These are phyloP conservation scores for Claviceps sp. DNA, from an alignment of 2,329 filamentous ascomycete genomes.

Conservation along the genomic window DNA sequence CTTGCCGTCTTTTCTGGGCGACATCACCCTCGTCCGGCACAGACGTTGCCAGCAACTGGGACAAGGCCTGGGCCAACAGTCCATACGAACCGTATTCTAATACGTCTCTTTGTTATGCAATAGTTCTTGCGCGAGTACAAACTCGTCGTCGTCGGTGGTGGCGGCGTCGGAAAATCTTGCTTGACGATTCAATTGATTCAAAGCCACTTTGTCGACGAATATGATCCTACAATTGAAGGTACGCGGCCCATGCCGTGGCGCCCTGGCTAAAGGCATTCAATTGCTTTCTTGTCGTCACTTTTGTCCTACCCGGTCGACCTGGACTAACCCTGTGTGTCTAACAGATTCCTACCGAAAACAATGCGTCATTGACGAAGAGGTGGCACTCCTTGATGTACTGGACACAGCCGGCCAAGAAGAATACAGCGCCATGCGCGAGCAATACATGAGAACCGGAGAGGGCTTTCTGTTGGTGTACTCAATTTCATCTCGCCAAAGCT, in stretches of 20 bases:
- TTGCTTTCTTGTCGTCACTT: background rate
- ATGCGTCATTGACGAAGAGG: conserved; percentile 96
- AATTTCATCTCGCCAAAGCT: conserved; percentile 92
- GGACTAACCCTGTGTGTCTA: conserved; percentile 8
- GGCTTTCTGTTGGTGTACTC: conserved; percentile 97
- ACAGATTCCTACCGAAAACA: conserved; percentile 99
- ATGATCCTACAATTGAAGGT: conserved; percentile 99
- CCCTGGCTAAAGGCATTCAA: background rate
- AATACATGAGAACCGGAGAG: conserved; percentile 99
- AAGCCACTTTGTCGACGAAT: conserved; percentile 98
- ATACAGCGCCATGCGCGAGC: conserved; percentile 98
- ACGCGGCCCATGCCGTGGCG: conserved; percentile 2
- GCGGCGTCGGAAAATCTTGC: conserved; percentile 98
- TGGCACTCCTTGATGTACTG: conserved; percentile 91
- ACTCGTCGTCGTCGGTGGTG: conserved; percentile 91
- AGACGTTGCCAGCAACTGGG: background rate
- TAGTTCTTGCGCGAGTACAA: conserved; percentile 88
- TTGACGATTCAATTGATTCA: conserved; percentile 94
- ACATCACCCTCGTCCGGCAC: background rate
- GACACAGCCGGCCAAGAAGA: conserved; percentile 98
- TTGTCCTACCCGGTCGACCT: background rate
- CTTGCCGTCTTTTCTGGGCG: background rate
- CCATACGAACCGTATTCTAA: background rate
- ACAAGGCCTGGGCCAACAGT: background rate
- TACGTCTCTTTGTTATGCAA: background rate